A percentile compares a stretch with the other conserved stretches of the same genome.
phyloP scores from a whole-genome alignment of 2,329 filamentous ascomycete genomes.

The Ceratocystis huliohia region DNA sequence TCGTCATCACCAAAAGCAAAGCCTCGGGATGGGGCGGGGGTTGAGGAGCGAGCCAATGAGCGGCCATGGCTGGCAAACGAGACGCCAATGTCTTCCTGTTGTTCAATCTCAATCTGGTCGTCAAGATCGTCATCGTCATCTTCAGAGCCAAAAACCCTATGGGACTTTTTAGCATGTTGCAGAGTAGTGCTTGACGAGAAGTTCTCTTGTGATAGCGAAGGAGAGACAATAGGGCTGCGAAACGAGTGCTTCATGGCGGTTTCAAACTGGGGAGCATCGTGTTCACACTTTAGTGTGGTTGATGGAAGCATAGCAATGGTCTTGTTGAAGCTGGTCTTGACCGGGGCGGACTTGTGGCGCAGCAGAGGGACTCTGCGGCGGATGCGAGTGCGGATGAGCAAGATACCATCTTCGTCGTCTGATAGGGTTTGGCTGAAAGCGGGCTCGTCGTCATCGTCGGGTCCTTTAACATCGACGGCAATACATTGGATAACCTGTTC shows the following conservation, averaged over 20 bases:
- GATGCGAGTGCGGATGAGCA: constrained; percentile 57
- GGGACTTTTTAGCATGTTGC: constrained; percentile 47
- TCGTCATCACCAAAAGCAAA: constrained; percentile 22
- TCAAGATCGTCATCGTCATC: constrained; percentile 44
- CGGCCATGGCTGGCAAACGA: constrained; percentile 20
- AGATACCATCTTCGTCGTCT: constrained; percentile 59
- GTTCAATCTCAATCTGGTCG: constrained; percentile 31
- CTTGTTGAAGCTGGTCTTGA: constrained; percentile 50
- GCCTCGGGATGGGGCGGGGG: constrained; percentile 22
- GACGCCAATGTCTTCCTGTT: constrained; percentile 15
- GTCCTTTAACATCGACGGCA: constrained; percentile 74
- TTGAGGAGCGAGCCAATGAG: constrained; percentile 21
- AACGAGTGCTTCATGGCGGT: constrained; percentile 49
- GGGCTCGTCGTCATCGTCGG: constrained; percentile 44
- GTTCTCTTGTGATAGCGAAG: constrained; percentile 63
- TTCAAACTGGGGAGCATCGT: constrained; percentile 59
- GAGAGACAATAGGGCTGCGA: constrained; percentile 45
- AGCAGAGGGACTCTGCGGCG: constrained; percentile 41
- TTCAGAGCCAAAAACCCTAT: constrained; percentile 50
- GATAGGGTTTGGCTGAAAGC: background rate
- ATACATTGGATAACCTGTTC: constrained; percentile 94
- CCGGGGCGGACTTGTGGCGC: constrained; percentile 31
- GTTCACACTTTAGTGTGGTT: constrained; percentile 74
- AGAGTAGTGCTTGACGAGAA: constrained; percentile 46
- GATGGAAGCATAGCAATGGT: constrained; percentile 81